Evolutionary conservation across 2,329 filamentous ascomycete species (phyloP).

Genomic region (Nothophoma quercina): DNA sequence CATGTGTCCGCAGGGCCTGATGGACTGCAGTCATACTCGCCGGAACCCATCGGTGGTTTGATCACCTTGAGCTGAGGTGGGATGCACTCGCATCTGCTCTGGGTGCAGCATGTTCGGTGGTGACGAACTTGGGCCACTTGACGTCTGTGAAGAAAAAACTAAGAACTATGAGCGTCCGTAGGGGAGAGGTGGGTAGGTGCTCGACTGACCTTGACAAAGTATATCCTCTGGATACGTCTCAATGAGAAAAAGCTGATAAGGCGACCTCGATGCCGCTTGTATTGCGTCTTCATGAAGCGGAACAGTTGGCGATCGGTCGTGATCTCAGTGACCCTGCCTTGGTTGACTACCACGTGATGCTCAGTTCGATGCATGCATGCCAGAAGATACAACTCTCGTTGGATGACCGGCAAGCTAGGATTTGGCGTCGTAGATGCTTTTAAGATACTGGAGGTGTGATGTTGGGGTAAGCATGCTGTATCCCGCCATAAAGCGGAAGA

Average conservation of each 20-base stretch:
- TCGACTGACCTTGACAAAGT: not conserved
- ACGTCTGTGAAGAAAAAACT: not conserved
- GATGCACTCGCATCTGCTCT: not conserved
- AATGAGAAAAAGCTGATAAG: not conserved
- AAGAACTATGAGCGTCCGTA: not conserved
- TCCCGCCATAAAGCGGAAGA: too few relatives aligned
- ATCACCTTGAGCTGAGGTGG: not conserved
- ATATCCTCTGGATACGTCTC: not conserved
- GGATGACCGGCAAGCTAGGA: too few relatives aligned
- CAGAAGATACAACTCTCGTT: too few relatives aligned
- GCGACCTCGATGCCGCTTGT: not conserved
- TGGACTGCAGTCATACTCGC: not conserved
- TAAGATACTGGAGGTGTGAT: too few relatives aligned
- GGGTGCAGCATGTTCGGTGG: not conserved
- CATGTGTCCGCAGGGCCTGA: not conserved
- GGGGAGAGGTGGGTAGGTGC: too few relatives aligned
- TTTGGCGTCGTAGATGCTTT: too few relatives aligned
- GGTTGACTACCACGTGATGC: too few relatives aligned
- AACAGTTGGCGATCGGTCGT: not conserved
- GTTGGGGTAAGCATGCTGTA: too few relatives aligned
- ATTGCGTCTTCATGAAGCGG: not conserved
- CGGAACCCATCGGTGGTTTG: constrained; percentile 1
- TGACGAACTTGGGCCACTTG: not conserved
- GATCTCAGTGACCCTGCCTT: too few relatives aligned
- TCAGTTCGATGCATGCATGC: too few relatives aligned